A percentile compares a stretch with the other conserved stretches of the same genome.
Conservation (phyloP, 768 basidiomycete species). For the Podaxis sp. region DNA sequence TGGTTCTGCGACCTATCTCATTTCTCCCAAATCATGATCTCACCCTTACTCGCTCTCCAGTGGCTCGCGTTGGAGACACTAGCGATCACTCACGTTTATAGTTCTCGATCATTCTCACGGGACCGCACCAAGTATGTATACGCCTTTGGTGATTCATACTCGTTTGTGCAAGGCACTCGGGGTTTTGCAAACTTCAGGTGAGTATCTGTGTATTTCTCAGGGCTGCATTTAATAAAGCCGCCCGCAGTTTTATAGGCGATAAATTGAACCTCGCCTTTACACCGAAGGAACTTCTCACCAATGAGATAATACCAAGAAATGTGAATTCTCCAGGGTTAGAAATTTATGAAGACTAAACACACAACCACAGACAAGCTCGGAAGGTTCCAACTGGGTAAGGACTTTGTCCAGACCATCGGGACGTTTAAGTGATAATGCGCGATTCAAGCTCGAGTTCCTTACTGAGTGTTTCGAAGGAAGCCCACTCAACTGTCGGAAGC, state of each 20-base stretch:
- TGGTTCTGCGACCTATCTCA: no score
- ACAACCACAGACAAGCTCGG: constrained; percentile 46
- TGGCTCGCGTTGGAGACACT: not conserved
- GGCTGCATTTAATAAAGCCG: not conserved
- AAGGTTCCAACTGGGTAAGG: constrained; percentile 52
- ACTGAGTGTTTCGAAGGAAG: constrained; percentile 50
- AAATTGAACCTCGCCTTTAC: constrained; percentile 41
- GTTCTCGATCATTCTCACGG: not conserved
- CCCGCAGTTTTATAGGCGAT: constrained; percentile 50
- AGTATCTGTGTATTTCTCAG: not conserved
- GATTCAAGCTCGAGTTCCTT: constrained; percentile 46
- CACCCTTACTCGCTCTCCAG: not conserved
- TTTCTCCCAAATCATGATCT: not conserved
- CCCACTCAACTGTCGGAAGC: constrained; percentile 41
- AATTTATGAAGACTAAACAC: not conserved
- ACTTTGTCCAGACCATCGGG: not conserved
- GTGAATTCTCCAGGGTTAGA: constrained; percentile 24
- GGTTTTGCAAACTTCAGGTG: constrained; percentile 54
- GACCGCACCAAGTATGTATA: constrained; percentile 38
- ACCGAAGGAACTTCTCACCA: constrained; percentile 36
- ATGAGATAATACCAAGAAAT: constrained; percentile 46
- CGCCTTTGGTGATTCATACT: constrained; percentile 58
- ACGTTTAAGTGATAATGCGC: not conserved
- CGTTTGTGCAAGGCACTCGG: constrained; percentile 50
- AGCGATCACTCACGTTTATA: not conserved